A percentile compares a stretch with the other conserved stretches of the same genome.
Conservation (phyloP, 768 basidiomycete genomes). For the Hemileccinum rubropunctum region DNA sequence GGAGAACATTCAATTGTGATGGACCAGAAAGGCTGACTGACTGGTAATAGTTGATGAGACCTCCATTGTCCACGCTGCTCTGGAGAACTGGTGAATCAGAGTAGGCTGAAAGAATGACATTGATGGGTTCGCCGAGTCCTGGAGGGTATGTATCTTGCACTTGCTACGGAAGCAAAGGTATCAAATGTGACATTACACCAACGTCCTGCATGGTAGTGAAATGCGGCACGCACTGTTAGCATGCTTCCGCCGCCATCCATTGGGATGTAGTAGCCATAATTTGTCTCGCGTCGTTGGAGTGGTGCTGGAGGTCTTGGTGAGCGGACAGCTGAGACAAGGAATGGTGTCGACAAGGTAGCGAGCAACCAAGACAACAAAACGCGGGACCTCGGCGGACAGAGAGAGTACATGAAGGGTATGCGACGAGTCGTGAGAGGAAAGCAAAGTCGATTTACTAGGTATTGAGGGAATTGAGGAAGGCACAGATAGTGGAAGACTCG, state of each 20-base stretch:
- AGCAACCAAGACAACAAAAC: slow-evolving; percentile 6
- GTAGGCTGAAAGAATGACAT: slow-evolving; percentile 72
- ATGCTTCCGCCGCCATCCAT: slow-evolving; percentile 56
- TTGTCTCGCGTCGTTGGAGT: slow-evolving; percentile 22
- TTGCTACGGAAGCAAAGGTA: slow-evolving; percentile 36
- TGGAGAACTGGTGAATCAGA: slow-evolving; percentile 71
- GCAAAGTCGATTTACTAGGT: neutral
- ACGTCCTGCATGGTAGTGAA: neutral
- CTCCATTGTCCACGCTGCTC: slow-evolving; percentile 59
- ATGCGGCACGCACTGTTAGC: slow-evolving; percentile 56
- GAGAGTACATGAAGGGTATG: slow-evolving; percentile 1
- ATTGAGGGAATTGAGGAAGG: neutral
- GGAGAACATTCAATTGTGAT: neutral
- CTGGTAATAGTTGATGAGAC: slow-evolving; percentile 80
- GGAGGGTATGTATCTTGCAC: slow-evolving; percentile 57
- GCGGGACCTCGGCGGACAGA: neutral
- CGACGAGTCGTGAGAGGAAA: neutral
- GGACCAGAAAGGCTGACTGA: slow-evolving; percentile 36
- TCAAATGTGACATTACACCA: neutral
- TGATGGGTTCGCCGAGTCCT: slow-evolving; percentile 85
- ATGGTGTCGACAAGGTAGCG: slow-evolving; percentile 6
- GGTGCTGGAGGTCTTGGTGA: slow-evolving; percentile 1
- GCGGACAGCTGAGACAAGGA: slow-evolving; percentile 10
- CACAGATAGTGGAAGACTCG: neutral
- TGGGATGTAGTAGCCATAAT: slow-evolving; percentile 60